Evolutionary conservation across 2,329 filamentous ascomycete genomes (phyloP), one percentile per base, ranked within the genome.

Genomic region (Diaporthe velutina): DNA sequence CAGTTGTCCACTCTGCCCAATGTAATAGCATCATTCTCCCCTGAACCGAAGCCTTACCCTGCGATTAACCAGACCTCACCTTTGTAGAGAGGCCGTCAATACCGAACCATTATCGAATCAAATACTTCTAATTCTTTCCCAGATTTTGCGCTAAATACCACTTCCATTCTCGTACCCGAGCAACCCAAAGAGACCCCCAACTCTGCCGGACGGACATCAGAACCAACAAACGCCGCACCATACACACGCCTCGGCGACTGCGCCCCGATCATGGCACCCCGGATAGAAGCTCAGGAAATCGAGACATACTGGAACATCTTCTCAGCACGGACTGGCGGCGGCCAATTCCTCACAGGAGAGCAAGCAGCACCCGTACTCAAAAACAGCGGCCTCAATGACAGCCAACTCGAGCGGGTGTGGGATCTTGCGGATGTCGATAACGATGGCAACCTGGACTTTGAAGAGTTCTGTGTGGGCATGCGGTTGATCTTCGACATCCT

Each of bases 391-490:
- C 83, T 92, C 76, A 88, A 88, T 73, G 90, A 92, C 80, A 89
- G 90, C 81, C 96, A 99, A 86, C 92, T 99, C n/a, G 97, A 98
- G 86, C 91, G 93, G 80, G 95, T 99, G 77, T 99, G 97, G 97
- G 97, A 99, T 82, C 89, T 99, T 77, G 95, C 97, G 74, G 97
- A 99, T 83, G 95, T 99, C 76, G 97, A 99, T 85, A 96, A 96
- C 80, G 97, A 99, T 86, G 97, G 97, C 77, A 97, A 97, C 84
- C 89, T 99, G 72, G 97, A 99, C 85, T 99, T 99, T 87, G 97
- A 99, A 86, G 97, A 99, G 88, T 99, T 99, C 84, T 99, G 97
- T 84, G 97, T 99, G 74, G 97, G 96, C 52, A 99, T 99, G 97
- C 92, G 97, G 81, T 88, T 99, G 81, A 98, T 98, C 80, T 99